Base-by-base conservation (phyloP, 2,329 filamentous ascomycete genomes). In the Chaetomiaceae sp. region DNA sequence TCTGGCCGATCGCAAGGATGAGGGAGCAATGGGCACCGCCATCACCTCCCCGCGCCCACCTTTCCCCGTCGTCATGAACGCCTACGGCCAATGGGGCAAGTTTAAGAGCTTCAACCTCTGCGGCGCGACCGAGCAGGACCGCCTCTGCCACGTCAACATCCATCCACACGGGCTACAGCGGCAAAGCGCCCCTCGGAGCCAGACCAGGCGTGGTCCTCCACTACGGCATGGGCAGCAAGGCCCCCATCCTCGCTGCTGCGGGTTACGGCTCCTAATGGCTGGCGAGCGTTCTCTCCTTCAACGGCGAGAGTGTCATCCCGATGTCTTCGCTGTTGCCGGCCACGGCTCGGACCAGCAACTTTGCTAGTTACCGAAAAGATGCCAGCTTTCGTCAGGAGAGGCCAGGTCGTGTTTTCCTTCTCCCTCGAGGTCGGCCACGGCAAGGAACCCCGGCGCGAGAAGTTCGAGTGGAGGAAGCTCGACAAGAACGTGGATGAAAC, bases 381-480 rank as follows among this genome's bases (percentile, higher is more conserved):
- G 34, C 34, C 9, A 5, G 45, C 34, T 2, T 1, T 14, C 8
- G 16, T 32, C 5, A n/a, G 25, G 8, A 11, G n/a, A 8, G 25
- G 21, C 1, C 5, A n/a, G 14, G 34, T 38, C 11, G 34, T 37
- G 34, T 48, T 48, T 32, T 3, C 16, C 1, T 48, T 48, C 10
- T 2, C 2, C 4, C 10, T 48, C 3, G 45, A 48, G 16, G 34
- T 48, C 11, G 45, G 18, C 14, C 9, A 8, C 14, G 29, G 29
- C n/a, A 13, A 29, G 44, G 11, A n/a, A 13, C 9, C n/a, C 6
- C 5, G 18, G 3, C 16, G 25, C 2, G 34, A 48, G 36, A 10
- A 18, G 16, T 48, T 40, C 16, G 45, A 30, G 40, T 51, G 48
- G 48, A 14, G 30, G 21, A 51, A 44, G 25, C 5, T 29, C 8